These are phyloP conservation scores for Aspergillus brunneoviolaceus DNA, from an alignment of 2,329 filamentous ascomycete species.

Conservation along the genomic window DNA sequence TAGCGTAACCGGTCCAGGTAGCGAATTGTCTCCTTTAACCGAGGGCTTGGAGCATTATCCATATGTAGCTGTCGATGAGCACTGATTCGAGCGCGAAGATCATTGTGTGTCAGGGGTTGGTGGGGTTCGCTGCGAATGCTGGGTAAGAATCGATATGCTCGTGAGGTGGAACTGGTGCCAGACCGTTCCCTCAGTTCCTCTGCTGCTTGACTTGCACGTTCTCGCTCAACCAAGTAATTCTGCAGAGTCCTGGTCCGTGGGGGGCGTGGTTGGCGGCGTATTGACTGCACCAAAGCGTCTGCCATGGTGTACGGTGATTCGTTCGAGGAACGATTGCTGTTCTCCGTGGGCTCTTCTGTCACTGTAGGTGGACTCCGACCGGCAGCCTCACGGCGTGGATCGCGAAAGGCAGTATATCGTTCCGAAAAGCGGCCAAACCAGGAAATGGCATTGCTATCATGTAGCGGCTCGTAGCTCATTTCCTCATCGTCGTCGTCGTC, in stretches of 20 bases:
- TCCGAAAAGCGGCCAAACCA: constrained; percentile 31
- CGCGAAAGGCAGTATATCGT: constrained; percentile 25
- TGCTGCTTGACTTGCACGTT: constrained; percentile 23
- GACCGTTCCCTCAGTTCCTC: constrained; percentile 26
- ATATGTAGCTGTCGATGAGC: constrained; percentile 39
- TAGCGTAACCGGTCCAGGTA: constrained; percentile 61
- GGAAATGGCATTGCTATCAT: constrained; percentile 26
- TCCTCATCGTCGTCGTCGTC: constrained; percentile 37
- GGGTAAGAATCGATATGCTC: constrained; percentile 37
- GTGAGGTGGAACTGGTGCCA: constrained; percentile 17
- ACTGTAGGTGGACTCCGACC: constrained; percentile 20
- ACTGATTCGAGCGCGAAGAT: constrained; percentile 36
- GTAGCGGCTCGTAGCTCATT: constrained; percentile 30
- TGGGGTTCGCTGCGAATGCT: constrained; percentile 28
- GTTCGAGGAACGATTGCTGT: constrained; percentile 20
- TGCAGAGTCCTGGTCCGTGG: constrained; percentile 41
- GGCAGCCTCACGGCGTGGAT: constrained; percentile 25
- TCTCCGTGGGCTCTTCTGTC: constrained; percentile 26
- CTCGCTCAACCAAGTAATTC: constrained; percentile 40
- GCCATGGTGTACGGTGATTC: constrained; percentile 33
- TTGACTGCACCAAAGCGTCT: constrained; percentile 43
- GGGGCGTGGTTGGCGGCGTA: constrained; percentile 40
- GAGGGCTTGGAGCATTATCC: constrained; percentile 34
- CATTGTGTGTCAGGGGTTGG: constrained; percentile 32
- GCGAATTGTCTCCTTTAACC: constrained; percentile 59